phyloP scores from a whole-genome alignment of 176 grass and related monocot genomes.

The Phyllostachys edulis region DNA sequence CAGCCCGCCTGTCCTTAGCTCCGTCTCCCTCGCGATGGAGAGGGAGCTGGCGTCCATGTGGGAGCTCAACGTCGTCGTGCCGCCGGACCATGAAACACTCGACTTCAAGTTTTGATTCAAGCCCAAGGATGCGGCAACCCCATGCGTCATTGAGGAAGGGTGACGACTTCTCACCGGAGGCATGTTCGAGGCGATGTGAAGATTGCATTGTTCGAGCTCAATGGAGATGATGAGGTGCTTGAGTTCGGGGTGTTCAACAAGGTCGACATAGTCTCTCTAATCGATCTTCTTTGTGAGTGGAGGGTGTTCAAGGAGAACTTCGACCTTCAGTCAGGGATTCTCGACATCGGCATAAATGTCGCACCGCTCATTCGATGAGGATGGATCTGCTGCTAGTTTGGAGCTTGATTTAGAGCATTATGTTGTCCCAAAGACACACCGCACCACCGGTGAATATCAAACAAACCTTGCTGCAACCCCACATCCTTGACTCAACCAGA shows the following conservation, averaged over 20 bases:
- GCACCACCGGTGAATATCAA: conserved; percentile 63
- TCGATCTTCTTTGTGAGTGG: conserved; percentile 85
- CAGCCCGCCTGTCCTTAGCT: not conserved
- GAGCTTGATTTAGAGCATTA: conserved; percentile 98
- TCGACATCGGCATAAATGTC: conserved; percentile 89
- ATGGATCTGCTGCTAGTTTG: conserved; percentile 65
- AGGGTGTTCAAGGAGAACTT: conserved; percentile 89
- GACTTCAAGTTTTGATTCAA: conserved; percentile 93
- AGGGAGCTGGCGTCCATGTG: conserved; percentile 94
- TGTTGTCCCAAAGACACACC: conserved; percentile 69
- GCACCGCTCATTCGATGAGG: conserved; percentile 52
- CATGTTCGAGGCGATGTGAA: conserved; percentile 76
- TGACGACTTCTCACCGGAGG: conserved; percentile 63
- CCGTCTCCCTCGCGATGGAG: too few species aligned
- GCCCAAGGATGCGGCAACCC: conserved; percentile 58
- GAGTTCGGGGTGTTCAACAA: conserved; percentile 89
- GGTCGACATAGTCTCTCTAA: conserved; percentile 75
- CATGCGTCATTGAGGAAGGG: conserved; percentile 82
- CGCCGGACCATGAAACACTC: conserved; percentile 81
- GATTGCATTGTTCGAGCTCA: conserved; percentile 67
- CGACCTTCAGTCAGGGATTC: conserved; percentile 86
- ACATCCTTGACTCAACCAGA: conserved; percentile 58
- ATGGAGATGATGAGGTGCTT: conserved; percentile 60
- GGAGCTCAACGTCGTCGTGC: conserved; percentile 95
- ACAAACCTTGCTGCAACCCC: conserved; percentile 84